Base-by-base conservation (phyloP, 2,329 filamentous ascomycete species). In the Trichoderma sp. region DNA sequence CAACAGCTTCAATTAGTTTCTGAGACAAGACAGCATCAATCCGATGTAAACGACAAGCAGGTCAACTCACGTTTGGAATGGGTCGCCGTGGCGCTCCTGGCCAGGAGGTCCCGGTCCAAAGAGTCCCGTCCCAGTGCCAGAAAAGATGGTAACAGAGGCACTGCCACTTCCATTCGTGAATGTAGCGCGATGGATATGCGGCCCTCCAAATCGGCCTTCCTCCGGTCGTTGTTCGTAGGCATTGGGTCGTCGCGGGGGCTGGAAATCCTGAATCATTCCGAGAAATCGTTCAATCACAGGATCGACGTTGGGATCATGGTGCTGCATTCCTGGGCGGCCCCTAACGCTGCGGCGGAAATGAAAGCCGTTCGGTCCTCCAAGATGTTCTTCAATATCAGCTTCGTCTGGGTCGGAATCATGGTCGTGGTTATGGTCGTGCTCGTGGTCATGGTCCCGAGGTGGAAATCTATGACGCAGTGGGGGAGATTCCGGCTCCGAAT, bases 341-440 rank as follows among this genome's bases (percentile, higher is more conserved):
- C 79, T 78, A 32, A 81, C 79, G 20, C 79, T 80, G 34, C 81
- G 82, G 32, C 80, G 80, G 67, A 82, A 80, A 59, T 80, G 79
- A 72, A 86, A 80, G 9, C 83, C 82, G 47, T 82, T 79, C 2
- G 82, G 81, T 0, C 81, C 83, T 0, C 81, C 83, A n/a, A 84
- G 62, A 47, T 86, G 82, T 32, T 89, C 85, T 28, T 89, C 86
- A 72, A 90, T 87, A 75, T 90, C 86, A 30, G 82, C 86, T 75
- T 89, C 88, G 15, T 88, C 88, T 1, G 87, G 87, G 71, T 90
- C 88, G 2, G 87, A 88, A 72, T 86, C 83, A 65, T 82, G 78
- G 63, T 82, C 80, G 66, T 82, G 78, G 62, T 82, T 80, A 57
- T 75, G 47, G 36, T 47, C 47, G 23, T 71, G 34, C 1, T 65